Base-by-base conservation (phyloP, 352 stramenopile genomes). In the Globisporangium cylindrosporum region DNA sequence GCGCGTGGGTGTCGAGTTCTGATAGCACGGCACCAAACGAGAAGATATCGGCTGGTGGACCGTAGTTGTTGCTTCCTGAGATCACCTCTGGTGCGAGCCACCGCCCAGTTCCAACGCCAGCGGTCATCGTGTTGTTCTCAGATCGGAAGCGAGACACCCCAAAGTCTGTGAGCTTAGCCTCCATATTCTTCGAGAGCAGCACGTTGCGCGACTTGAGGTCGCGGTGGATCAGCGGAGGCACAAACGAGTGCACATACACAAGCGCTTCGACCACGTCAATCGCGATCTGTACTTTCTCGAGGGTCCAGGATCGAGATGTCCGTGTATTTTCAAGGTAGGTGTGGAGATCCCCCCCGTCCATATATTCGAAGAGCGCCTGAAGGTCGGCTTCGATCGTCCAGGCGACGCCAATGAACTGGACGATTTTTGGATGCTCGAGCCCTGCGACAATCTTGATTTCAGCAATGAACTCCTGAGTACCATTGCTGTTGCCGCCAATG, bases 181-280 rank as follows among this genome's bases (percentile, higher is more conserved):
- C 59, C 64, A 85, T 49, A 1, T 1, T 48, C 38, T 63, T 49
- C 0, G 66, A 70, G 10, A 89, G 53, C 25, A 91, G 59, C 24
- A 92, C 72, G 24, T 89, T 89, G 0, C 81, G 73, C 0, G 81
- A 88, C 43, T 89, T 91, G 20, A 91, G 67, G 59, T 91, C 81
- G 10, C 82, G 81, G 46, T 91, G 83, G 6, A 91, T 72, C 0
- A 91, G 48, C 12, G 79, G 71, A 1, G 81, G 81, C 2, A 70
- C 70, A 46, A 89, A 81, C 12, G 79, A 88, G 58, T 91, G 83
- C 41, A 86, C 59, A 57, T 91, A 91, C 27, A 88, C 77, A 0
- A 91, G 68, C 0, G 79, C 83, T 27, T 91, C 80, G 3, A 74
- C 76, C 20, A 89, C 65, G 62, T 88, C 80, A 4, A 75, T 68